phyloP scores from a whole-genome alignment of 2,329 filamentous ascomycete genomes.

The Emergomyces pasteurianus region DNA sequence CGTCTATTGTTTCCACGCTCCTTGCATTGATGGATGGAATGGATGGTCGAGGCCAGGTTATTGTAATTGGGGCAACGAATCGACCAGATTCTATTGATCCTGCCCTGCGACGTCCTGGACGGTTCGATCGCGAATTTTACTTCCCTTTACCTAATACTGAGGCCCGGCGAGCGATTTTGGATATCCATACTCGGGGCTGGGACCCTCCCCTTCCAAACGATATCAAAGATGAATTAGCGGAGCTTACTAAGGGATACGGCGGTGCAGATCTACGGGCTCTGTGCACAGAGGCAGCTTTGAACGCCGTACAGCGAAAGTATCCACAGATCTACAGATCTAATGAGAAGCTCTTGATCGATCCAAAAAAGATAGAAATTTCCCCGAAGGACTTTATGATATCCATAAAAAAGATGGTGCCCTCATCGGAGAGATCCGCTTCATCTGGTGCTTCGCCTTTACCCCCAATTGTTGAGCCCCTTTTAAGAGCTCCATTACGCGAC shows the following conservation, averaged over 20 bases:
- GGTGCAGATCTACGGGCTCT: constrained; percentile 89
- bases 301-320: constrained; percentile 88
- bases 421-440: constrained; percentile 78
- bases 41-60: constrained; percentile 95
- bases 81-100: constrained; percentile 97
- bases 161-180: constrained; percentile 72
- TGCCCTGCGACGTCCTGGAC: constrained; percentile 89
- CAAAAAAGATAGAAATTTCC: constrained; percentile 69
- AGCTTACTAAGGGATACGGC: constrained; percentile 89
- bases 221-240: constrained; percentile 72
- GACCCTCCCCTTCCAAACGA: constrained; percentile 57
- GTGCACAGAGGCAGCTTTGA: constrained; percentile 90
- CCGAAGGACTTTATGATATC: constrained; percentile 97
- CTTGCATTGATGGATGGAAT: constrained; percentile 93
- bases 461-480: constrained; percentile 65
- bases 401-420: constrained; percentile 90
- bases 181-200: constrained; percentile 95
- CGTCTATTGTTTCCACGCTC: constrained; percentile 92
- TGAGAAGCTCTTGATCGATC: constrained; percentile 80
- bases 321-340: constrained; percentile 90
- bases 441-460: constrained; percentile 74
- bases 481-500: constrained; percentile 58
- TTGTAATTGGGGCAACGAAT: constrained; percentile 98
- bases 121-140: constrained; percentile 96
- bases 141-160: constrained; percentile 80